Percentiles rank a stretch among this genome's conserved stretches.
Evolutionary conservation across 805 yeast genomes (phyloP).

Genomic region (Pichia manshurica): DNA sequence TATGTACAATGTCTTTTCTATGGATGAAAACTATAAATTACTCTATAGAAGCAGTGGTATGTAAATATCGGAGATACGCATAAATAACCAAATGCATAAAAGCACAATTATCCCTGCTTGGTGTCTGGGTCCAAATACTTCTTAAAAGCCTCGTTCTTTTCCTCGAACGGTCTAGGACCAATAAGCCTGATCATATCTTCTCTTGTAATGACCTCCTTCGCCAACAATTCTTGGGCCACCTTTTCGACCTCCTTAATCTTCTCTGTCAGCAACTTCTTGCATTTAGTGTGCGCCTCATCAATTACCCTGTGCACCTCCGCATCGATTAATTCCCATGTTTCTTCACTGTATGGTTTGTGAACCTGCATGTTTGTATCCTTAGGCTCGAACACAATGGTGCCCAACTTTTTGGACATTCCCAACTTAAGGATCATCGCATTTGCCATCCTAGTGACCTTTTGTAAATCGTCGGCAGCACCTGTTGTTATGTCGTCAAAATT

Average conservation of each 20-base stretch:
- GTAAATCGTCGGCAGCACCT: constrained; percentile 95
- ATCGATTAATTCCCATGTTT: constrained; percentile 77
- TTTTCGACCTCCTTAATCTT: constrained; percentile 70
- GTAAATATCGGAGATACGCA: too few species aligned
- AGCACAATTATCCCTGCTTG: too few species aligned
- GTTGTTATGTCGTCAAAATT: constrained; percentile 89
- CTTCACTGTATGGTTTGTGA: constrained; percentile 80
- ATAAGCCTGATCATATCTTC: constrained; percentile 86
- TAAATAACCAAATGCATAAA: too few species aligned
- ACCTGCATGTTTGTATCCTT: constrained; percentile 47
- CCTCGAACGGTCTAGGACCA: constrained; percentile 91
- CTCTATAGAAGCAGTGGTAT: too few species aligned
- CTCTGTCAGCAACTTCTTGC: constrained; percentile 61
- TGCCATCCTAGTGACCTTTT: constrained; percentile 92
- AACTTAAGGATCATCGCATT: constrained; percentile 84
- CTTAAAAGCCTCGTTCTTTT: constrained; percentile 85
- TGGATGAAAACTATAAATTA: too few species aligned
- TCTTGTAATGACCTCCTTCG: constrained; percentile 86
- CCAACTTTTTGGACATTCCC: constrained; percentile 87
- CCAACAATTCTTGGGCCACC: constrained; percentile 81
- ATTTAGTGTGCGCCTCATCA: constrained; percentile 64
- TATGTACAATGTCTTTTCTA: neutral
- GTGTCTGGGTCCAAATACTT: constrained; percentile 42
- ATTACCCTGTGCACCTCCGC: constrained; percentile 76
- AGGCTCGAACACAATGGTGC: constrained; percentile 75